phyloP scores from a whole-genome alignment of 257 asterid species.

The Nemophila menziesii region DNA sequence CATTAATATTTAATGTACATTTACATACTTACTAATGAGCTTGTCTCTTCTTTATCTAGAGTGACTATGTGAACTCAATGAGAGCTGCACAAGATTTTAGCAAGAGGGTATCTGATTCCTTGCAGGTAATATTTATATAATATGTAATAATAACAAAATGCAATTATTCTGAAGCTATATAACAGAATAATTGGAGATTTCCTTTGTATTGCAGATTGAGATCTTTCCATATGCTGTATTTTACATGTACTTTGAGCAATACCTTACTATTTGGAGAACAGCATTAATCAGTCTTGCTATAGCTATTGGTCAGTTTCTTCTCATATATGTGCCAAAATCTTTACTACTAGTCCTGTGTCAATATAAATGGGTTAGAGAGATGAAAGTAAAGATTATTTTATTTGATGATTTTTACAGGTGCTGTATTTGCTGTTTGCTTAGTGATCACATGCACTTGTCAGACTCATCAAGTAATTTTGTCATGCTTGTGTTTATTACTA shows the following conservation, averaged over 20 bases:
- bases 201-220: slow-evolving; percentile 56
- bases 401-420: slow-evolving; percentile 46
- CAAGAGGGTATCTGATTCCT: slow-evolving; percentile 62
- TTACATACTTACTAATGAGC: slow-evolving; percentile 5
- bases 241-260: slow-evolving; percentile 92
- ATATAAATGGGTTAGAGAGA: too few species aligned
- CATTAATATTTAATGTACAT: not conserved
- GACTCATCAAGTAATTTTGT: too few species aligned
- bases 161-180: too few species aligned
- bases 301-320: slow-evolving; percentile 64
- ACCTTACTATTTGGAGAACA: slow-evolving; percentile 85
- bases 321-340: too few species aligned
- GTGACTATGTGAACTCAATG: slow-evolving; percentile 88
- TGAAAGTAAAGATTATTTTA: too few species aligned
- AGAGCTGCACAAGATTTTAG: slow-evolving; percentile 93
- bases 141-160: too few species aligned
- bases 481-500: too few species aligned
- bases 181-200: too few species aligned
- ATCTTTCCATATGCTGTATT: slow-evolving; percentile 85
- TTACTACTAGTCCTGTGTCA: too few species aligned
- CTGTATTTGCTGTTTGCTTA: slow-evolving; percentile 81
- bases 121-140: slow-evolving; percentile 39
- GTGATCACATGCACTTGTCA: slow-evolving; percentile 62
- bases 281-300: slow-evolving; percentile 80
- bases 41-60: slow-evolving; percentile 23